Conservation (phyloP, 441 rosid genomes). For the Gossypium schwendimanii region DNA sequence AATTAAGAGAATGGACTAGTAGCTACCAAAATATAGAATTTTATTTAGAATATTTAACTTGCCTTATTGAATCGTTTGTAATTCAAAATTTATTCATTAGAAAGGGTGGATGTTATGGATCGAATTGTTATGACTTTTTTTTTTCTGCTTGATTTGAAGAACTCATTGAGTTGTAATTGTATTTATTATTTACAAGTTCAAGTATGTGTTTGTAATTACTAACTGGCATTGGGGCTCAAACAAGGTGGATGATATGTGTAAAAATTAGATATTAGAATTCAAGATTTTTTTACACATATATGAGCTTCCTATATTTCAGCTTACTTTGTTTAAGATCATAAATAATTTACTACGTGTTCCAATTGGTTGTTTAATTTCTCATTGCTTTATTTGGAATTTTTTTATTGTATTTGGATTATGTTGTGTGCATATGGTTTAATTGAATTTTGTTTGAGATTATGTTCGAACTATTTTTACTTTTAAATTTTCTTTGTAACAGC, state of each 20-base stretch:
- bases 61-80: not conserved
- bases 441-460: too few species aligned
- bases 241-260: not conserved
- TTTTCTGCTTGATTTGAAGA: not conserved
- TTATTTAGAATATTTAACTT: too few species aligned
- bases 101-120: not conserved
- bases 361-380: too few species aligned
- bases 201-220: slow-evolving; percentile 4
- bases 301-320: not conserved
- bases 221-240: not conserved
- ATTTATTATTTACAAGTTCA: slow-evolving; percentile 14
- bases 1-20: too few species aligned
- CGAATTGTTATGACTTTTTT: not conserved
- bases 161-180: not conserved
- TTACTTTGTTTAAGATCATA: too few species aligned
- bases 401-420: too few species aligned
- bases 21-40: too few species aligned
- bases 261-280: not conserved
- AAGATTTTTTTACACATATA: not conserved
- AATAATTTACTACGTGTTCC: too few species aligned
- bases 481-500: too few species aligned
- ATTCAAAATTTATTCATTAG: not conserved
- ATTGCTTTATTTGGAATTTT: too few species aligned
- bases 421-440: too few species aligned
- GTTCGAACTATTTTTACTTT: too few species aligned